A percentile compares a stretch with the other conserved stretches of the same genome.
Conservation (phyloP, 2,329 filamentous ascomycete species). For the Colletotrichum melonis region DNA sequence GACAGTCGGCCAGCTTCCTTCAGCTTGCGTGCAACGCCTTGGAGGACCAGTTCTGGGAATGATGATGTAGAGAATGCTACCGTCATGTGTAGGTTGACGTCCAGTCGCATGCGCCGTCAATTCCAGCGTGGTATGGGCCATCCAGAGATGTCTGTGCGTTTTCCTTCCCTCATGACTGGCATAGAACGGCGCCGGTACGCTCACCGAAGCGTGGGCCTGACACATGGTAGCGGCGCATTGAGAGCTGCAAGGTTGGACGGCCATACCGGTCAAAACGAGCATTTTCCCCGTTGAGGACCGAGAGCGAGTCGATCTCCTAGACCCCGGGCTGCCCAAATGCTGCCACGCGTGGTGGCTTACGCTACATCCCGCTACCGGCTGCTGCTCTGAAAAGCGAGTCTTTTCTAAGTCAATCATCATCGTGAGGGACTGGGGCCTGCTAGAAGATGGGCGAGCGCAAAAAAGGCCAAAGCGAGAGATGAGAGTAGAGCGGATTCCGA, state of each 20-base stretch:
- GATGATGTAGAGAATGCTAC: conserved; percentile 13
- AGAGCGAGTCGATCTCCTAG: not conserved
- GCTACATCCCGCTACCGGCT: not conserved
- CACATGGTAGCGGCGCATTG: conserved; percentile 27
- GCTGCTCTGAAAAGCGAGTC: not conserved
- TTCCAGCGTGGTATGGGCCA: not conserved
- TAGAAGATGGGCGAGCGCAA: not conserved
- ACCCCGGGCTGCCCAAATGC: not conserved
- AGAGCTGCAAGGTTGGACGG: conserved; percentile 22
- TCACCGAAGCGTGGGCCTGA: conserved; percentile 19
- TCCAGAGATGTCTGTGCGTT: conserved; percentile 25
- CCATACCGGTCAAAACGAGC: not conserved
- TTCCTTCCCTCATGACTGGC: not conserved
- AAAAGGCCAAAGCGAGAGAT: not conserved
- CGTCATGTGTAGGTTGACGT: conserved; percentile 17
- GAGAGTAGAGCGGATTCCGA: not conserved
- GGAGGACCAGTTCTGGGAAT: not conserved
- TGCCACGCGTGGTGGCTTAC: conserved; percentile 1
- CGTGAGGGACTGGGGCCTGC: not conserved
- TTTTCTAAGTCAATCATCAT: not conserved
- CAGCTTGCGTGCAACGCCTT: not conserved
- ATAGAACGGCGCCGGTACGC: conserved; percentile 8
- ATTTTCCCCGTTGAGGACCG: not conserved
- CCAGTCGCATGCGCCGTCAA: conserved; percentile 5
- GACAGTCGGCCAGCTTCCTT: not conserved